phyloP scores from a whole-genome alignment of 352 stramenopile genomes.

The Elongisporangium anandrum region DNA sequence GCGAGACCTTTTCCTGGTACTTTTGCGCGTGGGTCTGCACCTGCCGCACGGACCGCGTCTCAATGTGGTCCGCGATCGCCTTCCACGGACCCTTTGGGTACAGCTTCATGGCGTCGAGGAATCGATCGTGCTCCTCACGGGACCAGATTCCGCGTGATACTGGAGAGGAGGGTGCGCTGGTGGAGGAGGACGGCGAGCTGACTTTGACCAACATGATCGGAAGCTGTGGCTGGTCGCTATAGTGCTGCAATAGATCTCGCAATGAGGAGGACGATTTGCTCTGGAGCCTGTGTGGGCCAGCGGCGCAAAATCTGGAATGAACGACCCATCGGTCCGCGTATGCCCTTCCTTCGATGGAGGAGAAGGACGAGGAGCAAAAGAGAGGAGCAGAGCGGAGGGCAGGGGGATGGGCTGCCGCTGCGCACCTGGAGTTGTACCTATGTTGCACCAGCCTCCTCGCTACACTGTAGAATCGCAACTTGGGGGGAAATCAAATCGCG shows the following conservation, averaged over 20 bases:
- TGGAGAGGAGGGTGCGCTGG: not conserved
- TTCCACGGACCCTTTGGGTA: constrained; percentile 73
- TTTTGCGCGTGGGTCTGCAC: constrained; percentile 80
- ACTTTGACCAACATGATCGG: not conserved
- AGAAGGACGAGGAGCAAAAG: not conserved
- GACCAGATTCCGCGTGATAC: constrained; percentile 46
- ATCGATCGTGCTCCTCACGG: constrained; percentile 64
- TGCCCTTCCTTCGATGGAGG: not conserved
- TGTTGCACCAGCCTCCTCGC: not conserved
- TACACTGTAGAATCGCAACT: not conserved
- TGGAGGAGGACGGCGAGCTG: not conserved
- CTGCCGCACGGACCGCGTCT: constrained; percentile 60
- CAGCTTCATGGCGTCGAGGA: constrained; percentile 61
- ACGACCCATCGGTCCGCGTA: not conserved
- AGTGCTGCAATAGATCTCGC: not conserved
- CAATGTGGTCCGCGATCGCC: constrained; percentile 64
- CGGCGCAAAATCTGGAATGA: not conserved
- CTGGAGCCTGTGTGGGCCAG: not conserved
- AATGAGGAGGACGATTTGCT: not conserved
- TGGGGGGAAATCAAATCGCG: not conserved
- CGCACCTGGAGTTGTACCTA: not conserved
- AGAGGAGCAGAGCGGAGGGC: not conserved
- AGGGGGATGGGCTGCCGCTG: not conserved
- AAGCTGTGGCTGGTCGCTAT: not conserved
- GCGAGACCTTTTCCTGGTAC: constrained; percentile 72